Percentiles rank a stretch among this genome's conserved stretches.
Conservation (phyloP, 768 basidiomycete species). For the Plicaturopsis crispa region DNA sequence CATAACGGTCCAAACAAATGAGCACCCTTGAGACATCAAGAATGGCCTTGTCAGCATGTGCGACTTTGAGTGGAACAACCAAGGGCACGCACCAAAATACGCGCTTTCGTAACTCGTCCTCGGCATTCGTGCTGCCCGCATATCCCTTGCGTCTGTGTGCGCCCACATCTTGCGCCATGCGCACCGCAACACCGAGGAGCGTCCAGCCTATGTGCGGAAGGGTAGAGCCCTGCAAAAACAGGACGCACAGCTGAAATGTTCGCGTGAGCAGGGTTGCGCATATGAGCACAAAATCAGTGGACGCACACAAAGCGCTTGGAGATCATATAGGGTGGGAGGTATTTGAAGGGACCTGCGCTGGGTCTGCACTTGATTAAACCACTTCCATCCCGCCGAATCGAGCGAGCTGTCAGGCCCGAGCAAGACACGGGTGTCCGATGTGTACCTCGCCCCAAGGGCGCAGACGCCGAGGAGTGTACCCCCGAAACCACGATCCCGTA, state of each 20-base stretch:
- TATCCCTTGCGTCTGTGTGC: constrained; percentile 44
- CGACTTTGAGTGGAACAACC: constrained; percentile 64
- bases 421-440: constrained; percentile 36
- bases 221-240: constrained; percentile 35
- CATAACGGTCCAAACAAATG: constrained; percentile 50
- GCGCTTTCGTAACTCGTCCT: too few relatives aligned
- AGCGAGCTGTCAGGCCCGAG: constrained; percentile 13
- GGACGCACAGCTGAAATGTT: constrained; percentile 26
- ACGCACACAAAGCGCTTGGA: too few relatives aligned
- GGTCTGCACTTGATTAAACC: constrained; percentile 37
- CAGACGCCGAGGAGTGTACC: constrained; percentile 55
- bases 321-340: constrained; percentile 54
- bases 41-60: constrained; percentile 38
- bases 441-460: constrained; percentile 47
- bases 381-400: constrained; percentile 39
- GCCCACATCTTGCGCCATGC: constrained; percentile 56
- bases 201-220: constrained; percentile 50
- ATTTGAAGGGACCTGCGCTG: constrained; percentile 21
- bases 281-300: too few relatives aligned
- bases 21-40: constrained; percentile 68
- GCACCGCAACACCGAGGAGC: constrained; percentile 47
- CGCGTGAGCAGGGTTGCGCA: too few relatives aligned
- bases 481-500: constrained; percentile 43
- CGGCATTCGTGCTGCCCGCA: too few relatives aligned
- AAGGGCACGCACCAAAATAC: too few relatives aligned